Conservation (phyloP, 2,329 filamentous ascomycete species). For the Xylaria sp. region DNA sequence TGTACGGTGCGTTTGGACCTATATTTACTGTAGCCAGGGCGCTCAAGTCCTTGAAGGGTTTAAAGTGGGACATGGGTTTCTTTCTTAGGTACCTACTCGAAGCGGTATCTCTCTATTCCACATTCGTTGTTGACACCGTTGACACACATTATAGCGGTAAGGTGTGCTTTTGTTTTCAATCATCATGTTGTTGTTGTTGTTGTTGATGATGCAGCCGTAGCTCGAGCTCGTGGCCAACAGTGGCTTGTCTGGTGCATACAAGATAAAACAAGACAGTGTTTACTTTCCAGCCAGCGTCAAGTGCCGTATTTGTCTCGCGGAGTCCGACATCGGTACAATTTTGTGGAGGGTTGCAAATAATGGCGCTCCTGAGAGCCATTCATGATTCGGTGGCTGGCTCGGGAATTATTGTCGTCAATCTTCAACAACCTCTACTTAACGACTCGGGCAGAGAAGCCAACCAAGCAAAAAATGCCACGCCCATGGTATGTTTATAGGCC, state of each 20-base stretch:
- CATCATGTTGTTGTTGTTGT: neutral
- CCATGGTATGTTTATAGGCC: neutral
- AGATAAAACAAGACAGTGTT: neutral
- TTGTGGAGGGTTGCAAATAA: conserved; percentile 2
- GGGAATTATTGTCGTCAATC: neutral
- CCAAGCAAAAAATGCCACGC: conserved; percentile 7
- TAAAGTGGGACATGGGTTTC: neutral
- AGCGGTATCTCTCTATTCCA: neutral
- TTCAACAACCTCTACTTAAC: neutral
- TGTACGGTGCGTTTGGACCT: neutral
- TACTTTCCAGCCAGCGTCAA: neutral
- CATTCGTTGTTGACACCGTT: neutral
- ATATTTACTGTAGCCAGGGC: neutral
- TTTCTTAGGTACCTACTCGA: neutral
- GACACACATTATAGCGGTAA: neutral
- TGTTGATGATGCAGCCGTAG: neutral
- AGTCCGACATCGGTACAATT: conserved; percentile 14
- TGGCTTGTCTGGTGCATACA: neutral
- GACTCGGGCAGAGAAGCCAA: neutral
- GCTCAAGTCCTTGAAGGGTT: neutral
- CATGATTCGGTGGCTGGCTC: conserved; percentile 4
- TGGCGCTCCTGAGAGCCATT: neutral
- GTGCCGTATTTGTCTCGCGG: conserved; percentile 3
- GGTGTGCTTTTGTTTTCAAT: neutral
- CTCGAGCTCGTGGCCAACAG: neutral